phyloP scores from a whole-genome alignment of 2,329 filamentous ascomycete genomes.

The Aspergillus tanneri region DNA sequence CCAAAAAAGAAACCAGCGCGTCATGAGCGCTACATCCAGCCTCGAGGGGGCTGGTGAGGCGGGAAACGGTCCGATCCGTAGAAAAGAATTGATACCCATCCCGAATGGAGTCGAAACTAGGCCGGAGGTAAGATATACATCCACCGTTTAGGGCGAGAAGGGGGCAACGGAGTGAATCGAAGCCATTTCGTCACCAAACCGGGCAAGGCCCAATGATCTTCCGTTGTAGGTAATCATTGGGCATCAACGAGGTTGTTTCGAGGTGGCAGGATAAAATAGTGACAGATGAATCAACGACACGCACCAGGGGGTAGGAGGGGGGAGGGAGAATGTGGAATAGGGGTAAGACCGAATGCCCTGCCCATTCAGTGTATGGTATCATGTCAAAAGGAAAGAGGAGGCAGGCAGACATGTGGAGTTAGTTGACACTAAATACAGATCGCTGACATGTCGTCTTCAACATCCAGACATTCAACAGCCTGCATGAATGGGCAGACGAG shows the following conservation, averaged over 20 bases:
- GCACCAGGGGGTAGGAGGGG: background rate
- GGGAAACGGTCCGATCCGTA: conserved; percentile 26
- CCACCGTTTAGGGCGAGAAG: conserved; percentile 13
- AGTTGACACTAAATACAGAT: conserved; percentile 19
- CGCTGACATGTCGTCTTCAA: conserved; percentile 27
- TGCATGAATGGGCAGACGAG: conserved; percentile 21
- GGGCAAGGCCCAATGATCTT: conserved; percentile 13
- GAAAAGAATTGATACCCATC: conserved; percentile 24
- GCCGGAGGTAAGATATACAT: conserved; percentile 13
- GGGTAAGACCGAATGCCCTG: conserved; percentile 12
- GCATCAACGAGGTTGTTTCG: conserved; percentile 25
- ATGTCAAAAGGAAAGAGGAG: conserved; percentile 6
- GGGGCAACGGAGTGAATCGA: conserved; percentile 14
- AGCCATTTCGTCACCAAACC: conserved; percentile 9
- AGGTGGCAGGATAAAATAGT: conserved; percentile 15
- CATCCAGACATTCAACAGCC: conserved; percentile 22
- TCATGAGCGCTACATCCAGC: conserved; percentile 18
- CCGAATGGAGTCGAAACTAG: conserved; percentile 14
- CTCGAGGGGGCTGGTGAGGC: conserved; percentile 22
- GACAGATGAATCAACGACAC: conserved; percentile 11
- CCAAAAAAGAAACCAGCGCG: conserved; percentile 16
- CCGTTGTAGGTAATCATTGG: conserved; percentile 19
- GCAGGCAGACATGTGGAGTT: conserved; percentile 18
- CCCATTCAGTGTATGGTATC: background rate
- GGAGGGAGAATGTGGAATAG: too few species aligned